A percentile compares a stretch with the other conserved stretches of the same genome.
These are phyloP conservation scores for Gossypium thurberi DNA, from an alignment of 345 rosid species.

Conservation along the genomic window DNA sequence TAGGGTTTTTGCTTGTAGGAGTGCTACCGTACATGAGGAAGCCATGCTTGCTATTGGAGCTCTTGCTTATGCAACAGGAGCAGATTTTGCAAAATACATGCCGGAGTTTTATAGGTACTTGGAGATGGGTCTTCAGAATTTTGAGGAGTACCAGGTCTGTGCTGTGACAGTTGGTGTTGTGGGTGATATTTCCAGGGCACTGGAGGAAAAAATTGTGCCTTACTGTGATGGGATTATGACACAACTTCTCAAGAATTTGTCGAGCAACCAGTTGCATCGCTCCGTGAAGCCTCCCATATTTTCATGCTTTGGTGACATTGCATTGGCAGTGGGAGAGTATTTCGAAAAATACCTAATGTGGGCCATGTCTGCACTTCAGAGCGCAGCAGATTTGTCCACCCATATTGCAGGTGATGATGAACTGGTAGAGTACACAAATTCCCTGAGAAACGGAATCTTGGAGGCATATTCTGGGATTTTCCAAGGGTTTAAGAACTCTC, in stretches of 20 bases:
- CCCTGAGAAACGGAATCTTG: conserved; percentile 66
- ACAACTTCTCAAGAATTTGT: conserved; percentile 70
- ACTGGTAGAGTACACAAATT: conserved; percentile 63
- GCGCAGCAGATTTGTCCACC: conserved; percentile 63
- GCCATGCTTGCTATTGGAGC: conserved; percentile 82
- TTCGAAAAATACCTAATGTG: conserved; percentile 64
- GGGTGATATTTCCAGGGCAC: conserved; percentile 62
- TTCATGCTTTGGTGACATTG: conserved; percentile 73
- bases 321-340: conserved; percentile 63
- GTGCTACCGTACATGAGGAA: conserved; percentile 76
- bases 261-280: conserved; percentile 69
- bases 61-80: conserved; percentile 66
- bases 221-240: conserved; percentile 78
- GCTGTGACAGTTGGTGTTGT: conserved; percentile 75
- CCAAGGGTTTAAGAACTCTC: conserved; percentile 70
- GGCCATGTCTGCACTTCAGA: conserved; percentile 74
- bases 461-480: conserved; percentile 80
- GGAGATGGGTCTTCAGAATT: conserved; percentile 78
- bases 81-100: conserved; percentile 66
- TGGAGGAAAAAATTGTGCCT: conserved; percentile 59
- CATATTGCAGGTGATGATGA: conserved; percentile 63
- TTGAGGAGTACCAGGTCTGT: conserved; percentile 26
- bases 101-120: conserved; percentile 63
- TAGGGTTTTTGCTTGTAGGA: conserved; percentile 66
- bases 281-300: conserved; percentile 77